A percentile compares a stretch with the other conserved stretches of the same genome.
These are phyloP conservation scores for Moesziomyces sp. DNA, from an alignment of 1,284 basidiomycete genomes.

Conservation along the genomic window DNA sequence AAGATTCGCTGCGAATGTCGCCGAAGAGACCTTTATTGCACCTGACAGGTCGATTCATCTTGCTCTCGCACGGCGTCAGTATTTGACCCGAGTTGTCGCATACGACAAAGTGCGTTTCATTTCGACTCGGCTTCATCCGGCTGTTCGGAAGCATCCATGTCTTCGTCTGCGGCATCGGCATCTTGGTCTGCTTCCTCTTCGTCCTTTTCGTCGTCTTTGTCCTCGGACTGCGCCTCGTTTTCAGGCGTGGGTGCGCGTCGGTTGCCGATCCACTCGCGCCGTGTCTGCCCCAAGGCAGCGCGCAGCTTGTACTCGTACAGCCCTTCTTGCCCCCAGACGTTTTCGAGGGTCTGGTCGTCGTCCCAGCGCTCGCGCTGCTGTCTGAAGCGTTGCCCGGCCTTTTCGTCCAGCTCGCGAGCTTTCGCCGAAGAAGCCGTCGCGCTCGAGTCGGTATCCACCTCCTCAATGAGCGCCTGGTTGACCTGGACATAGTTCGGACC, in stretches of 20 bases:
- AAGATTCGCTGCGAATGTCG: no score
- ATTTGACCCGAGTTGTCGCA: no score
- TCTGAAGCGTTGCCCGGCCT: conserved; percentile 14
- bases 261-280: conserved; percentile 35
- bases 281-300: conserved; percentile 17
- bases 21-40: no score
- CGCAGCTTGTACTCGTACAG: conserved; percentile 47
- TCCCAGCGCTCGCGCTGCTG: conserved; percentile 16
- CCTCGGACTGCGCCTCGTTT: conserved; percentile 4
- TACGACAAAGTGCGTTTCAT: no score
- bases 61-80: no score
- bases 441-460: conserved; percentile 12
- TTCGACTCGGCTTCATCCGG: conserved; percentile 8
- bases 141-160: conserved; percentile 2
- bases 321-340: conserved; percentile 39
- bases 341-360: conserved; percentile 25
- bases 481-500: conserved; percentile 16
- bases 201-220: conserved; percentile 5
- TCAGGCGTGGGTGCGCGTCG: conserved; percentile 22
- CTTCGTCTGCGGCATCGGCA: conserved; percentile 1
- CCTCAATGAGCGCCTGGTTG: conserved; percentile 26
- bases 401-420: conserved; percentile 13
- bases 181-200: conserved; percentile 7
- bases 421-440: conserved; percentile 1
- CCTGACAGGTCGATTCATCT: no score